Conservation (phyloP, 306 rosid genomes). For the Rosa chinensis region DNA sequence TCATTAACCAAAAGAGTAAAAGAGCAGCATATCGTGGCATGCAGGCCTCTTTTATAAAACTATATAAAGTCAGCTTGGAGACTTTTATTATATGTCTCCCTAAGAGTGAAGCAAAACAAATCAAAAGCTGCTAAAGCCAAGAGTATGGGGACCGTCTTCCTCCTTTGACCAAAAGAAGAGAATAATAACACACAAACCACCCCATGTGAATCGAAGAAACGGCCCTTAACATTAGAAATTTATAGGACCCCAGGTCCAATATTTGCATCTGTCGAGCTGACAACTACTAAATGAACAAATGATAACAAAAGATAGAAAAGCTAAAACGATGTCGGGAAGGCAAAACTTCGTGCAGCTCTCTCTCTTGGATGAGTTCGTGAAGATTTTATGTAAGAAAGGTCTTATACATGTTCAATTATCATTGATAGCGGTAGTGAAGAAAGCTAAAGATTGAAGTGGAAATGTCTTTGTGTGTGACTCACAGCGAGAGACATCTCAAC, state of each 20-base stretch:
- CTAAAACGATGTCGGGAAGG: neutral
- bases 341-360: neutral
- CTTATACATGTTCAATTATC: too few species aligned
- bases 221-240: neutral
- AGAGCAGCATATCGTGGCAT: neutral
- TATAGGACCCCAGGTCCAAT: conserved; percentile 7
- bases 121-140: neutral
- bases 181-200: conserved; percentile 1
- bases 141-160: conserved; percentile 4
- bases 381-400: neutral
- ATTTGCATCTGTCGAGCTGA: neutral
- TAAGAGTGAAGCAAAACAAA: neutral
- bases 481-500: too few species aligned
- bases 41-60: neutral
- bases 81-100: neutral
- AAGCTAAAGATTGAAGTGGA: neutral
- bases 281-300: neutral
- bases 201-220: conserved; percentile 5
- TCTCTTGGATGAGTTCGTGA: neutral
- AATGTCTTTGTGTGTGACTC: too few species aligned
- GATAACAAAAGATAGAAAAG: neutral
- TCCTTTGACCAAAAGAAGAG: conserved; percentile 3
- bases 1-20: neutral
- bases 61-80: neutral
- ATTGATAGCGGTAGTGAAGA: too few species aligned